Evolutionary conservation across 1,139 yeast species (phyloP), one percentile per base, ranked within the genome.

Genomic region (Meyerozyma carpophila): DNA sequence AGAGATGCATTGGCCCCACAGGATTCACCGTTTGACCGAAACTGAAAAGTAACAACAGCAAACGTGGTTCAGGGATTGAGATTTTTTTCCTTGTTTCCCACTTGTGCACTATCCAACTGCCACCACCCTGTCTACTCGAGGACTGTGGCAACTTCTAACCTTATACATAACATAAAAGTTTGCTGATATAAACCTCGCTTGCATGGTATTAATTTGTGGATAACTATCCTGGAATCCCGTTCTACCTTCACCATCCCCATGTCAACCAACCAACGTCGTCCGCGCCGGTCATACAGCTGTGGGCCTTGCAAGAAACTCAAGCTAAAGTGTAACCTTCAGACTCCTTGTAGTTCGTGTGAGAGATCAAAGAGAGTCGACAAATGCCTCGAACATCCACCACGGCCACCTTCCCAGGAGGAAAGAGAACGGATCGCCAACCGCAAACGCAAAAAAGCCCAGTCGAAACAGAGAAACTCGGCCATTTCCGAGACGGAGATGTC

Each of bases 271-370:
- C 44, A 48, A 11, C 65, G 64, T 48, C 52, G 71, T 37, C 66
- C 65, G 46, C 62, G 83, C 50, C 61, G 82, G 44, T 73, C 79
- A 27, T 78, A 78, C 53, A 73, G 76, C 45, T 78, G 83, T 57
- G 82, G 82, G 0, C 81, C 80, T 3, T 78, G 83, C 52, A 76
- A 75, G 52, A 56, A 63, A 26, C 69, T 74, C 42, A 78, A 78
- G 55, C 73, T 77, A 50, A 76, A 75, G 50, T 78, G 83, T 59
- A 80, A 78, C 49, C 66, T 75, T 43, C 58, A 63, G 40, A 59
- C 62, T 8, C 82, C 82, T 0, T 78, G 83, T 54, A 60, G 73
- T 2, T 66, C 77, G 21, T 78, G 83, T 54, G 53, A 59, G 21
- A 65, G 68, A 42, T 73, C 74, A 50, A 68, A 68, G 46, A 57